Evolutionary conservation across 1,139 yeast species (phyloP).

Genomic region (Candida tetrigidarum): DNA sequence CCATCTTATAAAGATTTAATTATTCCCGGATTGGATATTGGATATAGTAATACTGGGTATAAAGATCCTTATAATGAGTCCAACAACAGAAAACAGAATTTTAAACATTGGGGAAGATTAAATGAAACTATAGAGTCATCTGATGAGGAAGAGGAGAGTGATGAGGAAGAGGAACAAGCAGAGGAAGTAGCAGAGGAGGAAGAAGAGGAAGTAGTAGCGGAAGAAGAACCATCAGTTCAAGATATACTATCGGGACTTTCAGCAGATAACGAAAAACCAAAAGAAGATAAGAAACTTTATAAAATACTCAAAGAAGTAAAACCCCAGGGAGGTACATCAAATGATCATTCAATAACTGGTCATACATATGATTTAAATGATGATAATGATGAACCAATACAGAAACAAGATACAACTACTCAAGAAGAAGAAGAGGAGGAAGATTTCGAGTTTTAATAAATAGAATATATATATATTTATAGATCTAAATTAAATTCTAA

Average conservation of each 20-base stretch:
- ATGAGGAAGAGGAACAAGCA: conserved; percentile 24
- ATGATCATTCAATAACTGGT: conserved; percentile 10
- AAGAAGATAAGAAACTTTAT: conserved; percentile 11
- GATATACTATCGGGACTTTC: conserved; percentile 8
- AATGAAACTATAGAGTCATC: conserved; percentile 39
- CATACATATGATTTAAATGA: conserved; percentile 9
- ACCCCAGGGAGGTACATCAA: conserved; percentile 2
- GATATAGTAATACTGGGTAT: conserved; percentile 45
- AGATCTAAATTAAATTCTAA: conserved; percentile 27
- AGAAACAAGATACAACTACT: neutral
- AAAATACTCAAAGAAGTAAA: conserved; percentile 16
- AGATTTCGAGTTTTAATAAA: conserved; percentile 19
- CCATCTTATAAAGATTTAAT: conserved; percentile 75
- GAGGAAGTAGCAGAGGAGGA: conserved; percentile 22
- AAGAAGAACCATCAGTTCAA: conserved; percentile 10
- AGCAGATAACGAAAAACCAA: neutral
- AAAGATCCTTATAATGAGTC: conserved; percentile 21
- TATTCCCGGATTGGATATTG: conserved; percentile 57
- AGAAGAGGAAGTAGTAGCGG: conserved; percentile 10
- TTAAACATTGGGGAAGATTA: conserved; percentile 48
- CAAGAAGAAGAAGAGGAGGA: conserved; percentile 6
- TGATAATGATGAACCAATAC: neutral
- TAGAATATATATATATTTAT: neutral
- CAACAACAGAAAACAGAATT: conserved; percentile 16
- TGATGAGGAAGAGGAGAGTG: conserved; percentile 35